Base-by-base conservation (phyloP, 768 basidiomycete species). In the Mycena leptocephala region DNA sequence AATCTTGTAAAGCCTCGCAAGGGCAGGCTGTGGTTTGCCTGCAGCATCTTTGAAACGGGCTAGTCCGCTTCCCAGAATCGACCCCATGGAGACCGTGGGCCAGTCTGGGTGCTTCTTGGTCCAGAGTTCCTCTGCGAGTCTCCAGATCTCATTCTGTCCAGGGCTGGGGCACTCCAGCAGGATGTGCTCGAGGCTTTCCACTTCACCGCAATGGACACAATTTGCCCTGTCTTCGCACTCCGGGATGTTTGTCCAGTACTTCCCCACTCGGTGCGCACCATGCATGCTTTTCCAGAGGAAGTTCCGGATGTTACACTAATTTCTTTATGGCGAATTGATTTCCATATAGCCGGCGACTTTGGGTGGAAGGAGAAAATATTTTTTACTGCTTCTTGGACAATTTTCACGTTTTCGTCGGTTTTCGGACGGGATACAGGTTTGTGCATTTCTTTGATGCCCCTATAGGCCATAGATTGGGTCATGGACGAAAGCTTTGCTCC, bases 201-300 rank as follows among this genome's bases (percentile, higher is more conserved):
- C n/a, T n/a, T n/a, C n/a, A n/a, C n/a, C n/a, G n/a, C n/a, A n/a
- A n/a, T n/a, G n/a, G n/a, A n/a, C n/a, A n/a, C n/a, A n/a, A n/a
- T n/a, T n/a, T n/a, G n/a, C n/a, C n/a, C n/a, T n/a, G n/a, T n/a
- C 73, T 33, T 75, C 76, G 28, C 3, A 66, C 3, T 28, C 56
- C 2, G 76, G 76, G 24, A 78, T 78, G 35, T 75, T 26, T 13
- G 14, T 16, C 76, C 76, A 78, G 62, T 65, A 75, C 13, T 55
- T 58, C 5, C 76, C 76, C 1, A 78, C 30, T 24, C 55, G 43
- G 20, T 56, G 62, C 0, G 67, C 61, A 0, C 63, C 56, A 37
- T 78, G 76, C 10, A 75, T 11, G 1, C 37, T 32, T 26, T 55
- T 58, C 35, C 48, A 78, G 20, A 72, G 26, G 63, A 75, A 78